These are phyloP conservation scores for Nissolia schottii DNA, from an alignment of 306 rosid species.

Conservation along the genomic window DNA sequence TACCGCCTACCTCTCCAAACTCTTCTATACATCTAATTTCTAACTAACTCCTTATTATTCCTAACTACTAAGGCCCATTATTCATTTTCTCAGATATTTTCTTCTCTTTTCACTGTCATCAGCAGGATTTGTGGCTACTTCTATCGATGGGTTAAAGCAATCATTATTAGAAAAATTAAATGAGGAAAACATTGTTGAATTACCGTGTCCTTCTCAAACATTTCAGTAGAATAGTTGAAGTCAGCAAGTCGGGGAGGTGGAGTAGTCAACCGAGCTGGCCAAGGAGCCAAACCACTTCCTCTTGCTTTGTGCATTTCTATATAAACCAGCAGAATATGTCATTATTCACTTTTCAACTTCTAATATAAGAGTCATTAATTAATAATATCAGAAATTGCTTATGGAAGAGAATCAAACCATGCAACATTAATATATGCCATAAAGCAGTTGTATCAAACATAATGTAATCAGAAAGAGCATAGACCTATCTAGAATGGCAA, in stretches of 20 bases:
- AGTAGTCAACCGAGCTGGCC: slow-evolving; percentile 80
- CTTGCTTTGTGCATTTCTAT: slow-evolving; percentile 65
- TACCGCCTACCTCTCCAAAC: too few species aligned
- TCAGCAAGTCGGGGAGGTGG: slow-evolving; percentile 93
- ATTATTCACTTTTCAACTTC: slow-evolving; percentile 30
- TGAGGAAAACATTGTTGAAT: slow-evolving; percentile 16
- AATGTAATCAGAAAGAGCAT: slow-evolving; percentile 8
- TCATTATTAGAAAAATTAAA: slow-evolving; percentile 1
- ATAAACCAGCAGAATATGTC: slow-evolving; percentile 26
- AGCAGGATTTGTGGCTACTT: background rate
- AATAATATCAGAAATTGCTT: slow-evolving; percentile 11
- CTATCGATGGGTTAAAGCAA: background rate
- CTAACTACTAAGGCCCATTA: too few species aligned
- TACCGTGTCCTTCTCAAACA: slow-evolving; percentile 77
- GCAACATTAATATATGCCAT: slow-evolving; percentile 12
- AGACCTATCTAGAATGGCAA: background rate
- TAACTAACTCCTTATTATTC: too few species aligned
- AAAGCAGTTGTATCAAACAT: background rate
- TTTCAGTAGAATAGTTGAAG: slow-evolving; percentile 64
- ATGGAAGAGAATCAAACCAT: slow-evolving; percentile 2
- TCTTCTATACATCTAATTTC: too few species aligned
- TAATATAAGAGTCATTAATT: slow-evolving; percentile 12
- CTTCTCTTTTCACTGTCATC: slow-evolving; percentile 6
- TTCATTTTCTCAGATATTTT: background rate
- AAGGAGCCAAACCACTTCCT: slow-evolving; percentile 83